Conservation (phyloP, 2,329 filamentous ascomycete genomes). For the Mariannaea sp. region DNA sequence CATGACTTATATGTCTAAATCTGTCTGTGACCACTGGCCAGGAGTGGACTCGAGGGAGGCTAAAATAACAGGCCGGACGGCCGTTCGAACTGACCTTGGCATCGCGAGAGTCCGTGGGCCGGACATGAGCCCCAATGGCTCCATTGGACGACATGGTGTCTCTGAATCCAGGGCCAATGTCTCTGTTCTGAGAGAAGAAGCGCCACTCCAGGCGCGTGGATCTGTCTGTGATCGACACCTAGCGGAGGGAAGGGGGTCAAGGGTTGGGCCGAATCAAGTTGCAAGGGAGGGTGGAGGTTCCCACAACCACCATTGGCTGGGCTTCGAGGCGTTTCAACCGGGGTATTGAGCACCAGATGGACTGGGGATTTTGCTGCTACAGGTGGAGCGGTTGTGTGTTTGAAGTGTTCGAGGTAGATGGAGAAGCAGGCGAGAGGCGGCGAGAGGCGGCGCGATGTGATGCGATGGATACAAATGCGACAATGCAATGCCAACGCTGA, state of each 20-base stretch:
- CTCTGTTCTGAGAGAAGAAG: constrained; percentile 19
- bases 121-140: constrained; percentile 16
- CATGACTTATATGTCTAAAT: constrained; percentile 27
- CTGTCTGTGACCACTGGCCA: constrained; percentile 14
- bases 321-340: constrained; percentile 14
- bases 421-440: constrained; percentile 11
- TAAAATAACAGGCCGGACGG: not conserved
- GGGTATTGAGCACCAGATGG: constrained; percentile 7
- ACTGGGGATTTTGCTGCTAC: constrained; percentile 3
- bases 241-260: constrained; percentile 4
- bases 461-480: too few species aligned
- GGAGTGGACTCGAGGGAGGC: constrained; percentile 3
- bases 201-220: constrained; percentile 28
- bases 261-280: constrained; percentile 18
- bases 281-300: too few species aligned
- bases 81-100: constrained; percentile 20
- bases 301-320: constrained; percentile 28
- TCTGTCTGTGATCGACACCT: constrained; percentile 25
- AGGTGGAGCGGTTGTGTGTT: constrained; percentile 6
- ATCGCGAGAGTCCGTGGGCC: constrained; percentile 2
- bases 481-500: constrained; percentile 1
- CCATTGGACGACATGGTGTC: constrained; percentile 19
- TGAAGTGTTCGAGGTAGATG: constrained; percentile 19
- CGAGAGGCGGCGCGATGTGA: too few species aligned
- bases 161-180: constrained; percentile 13